Base-by-base conservation (phyloP, 1,139 yeast species). In the Scheffersomyces illinoinensis region DNA sequence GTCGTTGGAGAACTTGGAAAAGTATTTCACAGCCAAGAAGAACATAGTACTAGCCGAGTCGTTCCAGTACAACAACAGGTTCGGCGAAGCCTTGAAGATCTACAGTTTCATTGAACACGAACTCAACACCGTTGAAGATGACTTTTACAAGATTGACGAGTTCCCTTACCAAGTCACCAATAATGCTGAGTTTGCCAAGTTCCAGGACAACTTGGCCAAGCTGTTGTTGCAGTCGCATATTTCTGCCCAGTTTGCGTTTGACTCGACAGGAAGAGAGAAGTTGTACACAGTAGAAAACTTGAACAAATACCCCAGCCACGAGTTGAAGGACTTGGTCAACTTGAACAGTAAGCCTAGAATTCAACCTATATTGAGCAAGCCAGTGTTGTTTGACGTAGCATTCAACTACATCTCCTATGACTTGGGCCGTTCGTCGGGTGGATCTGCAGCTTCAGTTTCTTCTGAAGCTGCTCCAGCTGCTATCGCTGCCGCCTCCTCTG, bases 311-410 rank as follows among this genome's bases (percentile, higher is more conserved):
- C 85, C 85, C 1, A 68, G 78, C 2, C 65, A 76, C 5, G 74
- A 74, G 3, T 66, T 86, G 53, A 65, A 72, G 3, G 76, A 77
- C 53, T 71, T 89, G 57, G 85, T 85, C 49, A 85, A 87, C 60
- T 64, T 84, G 52, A 76, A 81, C 18, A 50, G 43, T 20, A 70
- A 72, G 18, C 64, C 85, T 33, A 75, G 74, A 17, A 62, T 80
- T 53, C 68, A 64, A 59, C 90, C 97, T 1, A 84, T 90, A 1
- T 81, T 87, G 59, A 85, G 89, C 59, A 93, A 93, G 73, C 97
- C 98, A 0, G 97, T 93, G 8, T 83, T 93, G 67, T 93, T 92
- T 69, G 98, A 93, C 71, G 81, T 91, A 67, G 98, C 96, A 0
- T 93, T 81, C 77, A 93, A 93, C 71, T 93, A 91, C 69, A 84